Percentiles rank a stretch among this genome's conserved stretches.
Conservation (phyloP, 1,284 basidiomycete genomes). For the Leccinum angustisporum region DNA sequence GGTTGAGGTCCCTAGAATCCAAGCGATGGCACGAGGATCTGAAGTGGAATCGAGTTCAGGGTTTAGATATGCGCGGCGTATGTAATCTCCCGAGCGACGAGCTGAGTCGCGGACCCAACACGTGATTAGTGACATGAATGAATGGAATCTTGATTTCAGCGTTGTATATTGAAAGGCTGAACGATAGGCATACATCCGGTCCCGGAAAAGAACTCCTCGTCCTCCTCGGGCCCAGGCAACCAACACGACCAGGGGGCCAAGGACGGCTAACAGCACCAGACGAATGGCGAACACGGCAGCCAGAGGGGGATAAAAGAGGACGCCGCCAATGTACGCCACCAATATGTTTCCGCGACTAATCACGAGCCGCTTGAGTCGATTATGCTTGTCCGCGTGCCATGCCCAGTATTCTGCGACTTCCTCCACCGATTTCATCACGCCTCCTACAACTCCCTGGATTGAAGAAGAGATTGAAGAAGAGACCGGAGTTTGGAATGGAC, state of each 20-base stretch:
- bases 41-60: not conserved
- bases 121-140: not conserved
- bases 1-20: constrained; percentile 15
- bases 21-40: constrained; percentile 8
- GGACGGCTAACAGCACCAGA: not conserved
- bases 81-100: not conserved
- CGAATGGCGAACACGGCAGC: not conserved
- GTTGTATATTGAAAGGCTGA: not conserved
- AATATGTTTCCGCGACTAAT: not conserved
- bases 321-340: not conserved
- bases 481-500: constrained; percentile 19
- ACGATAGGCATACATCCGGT: not conserved
- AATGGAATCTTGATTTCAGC: not conserved
- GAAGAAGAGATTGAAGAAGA: constrained; percentile 2
- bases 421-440: constrained; percentile 7
- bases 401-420: constrained; percentile 9
- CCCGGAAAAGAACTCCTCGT: not conserved
- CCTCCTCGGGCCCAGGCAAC: not conserved
- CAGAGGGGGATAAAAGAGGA: constrained; percentile 1
- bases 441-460: not conserved
- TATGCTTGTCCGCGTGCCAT: constrained; percentile 1
- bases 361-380: not conserved
- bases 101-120: constrained; percentile 3
- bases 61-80: constrained; percentile 2
- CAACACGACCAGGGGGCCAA: not conserved